Conservation (phyloP, 371 early-diverging fungal genomes). For the Syncephalastrum racemosum region DNA sequence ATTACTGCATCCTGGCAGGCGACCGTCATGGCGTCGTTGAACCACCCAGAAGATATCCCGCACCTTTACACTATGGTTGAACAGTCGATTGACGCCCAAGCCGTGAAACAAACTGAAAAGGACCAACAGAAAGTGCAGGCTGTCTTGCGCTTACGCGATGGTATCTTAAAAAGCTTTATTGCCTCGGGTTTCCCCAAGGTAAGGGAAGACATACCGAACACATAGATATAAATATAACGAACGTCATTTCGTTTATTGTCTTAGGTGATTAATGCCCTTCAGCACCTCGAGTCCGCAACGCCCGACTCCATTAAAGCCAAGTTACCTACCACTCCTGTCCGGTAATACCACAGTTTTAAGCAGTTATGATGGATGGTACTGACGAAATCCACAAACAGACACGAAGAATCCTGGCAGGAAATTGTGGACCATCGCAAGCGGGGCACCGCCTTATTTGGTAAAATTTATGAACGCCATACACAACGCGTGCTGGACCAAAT, state of each 20-base stretch:
- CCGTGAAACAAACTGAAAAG: slow-evolving; percentile 8
- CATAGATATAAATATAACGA: neutral
- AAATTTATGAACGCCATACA: slow-evolving; percentile 35
- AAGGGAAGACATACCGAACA: neutral
- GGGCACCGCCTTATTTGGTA: slow-evolving; percentile 32
- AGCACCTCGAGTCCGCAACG: slow-evolving; percentile 24
- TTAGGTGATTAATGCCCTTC: slow-evolving; percentile 40
- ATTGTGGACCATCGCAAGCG: slow-evolving; percentile 65
- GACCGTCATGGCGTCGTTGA: slow-evolving; percentile 29
- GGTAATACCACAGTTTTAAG: too few relatives aligned
- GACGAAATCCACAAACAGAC: slow-evolving; percentile 1
- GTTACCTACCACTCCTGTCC: slow-evolving; percentile 11
- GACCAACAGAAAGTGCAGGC: slow-evolving; percentile 17
- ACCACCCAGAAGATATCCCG: slow-evolving; percentile 36
- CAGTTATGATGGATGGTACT: neutral
- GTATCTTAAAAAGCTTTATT: slow-evolving; percentile 34
- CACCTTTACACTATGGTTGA: slow-evolving; percentile 23
- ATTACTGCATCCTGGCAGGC: slow-evolving; percentile 18
- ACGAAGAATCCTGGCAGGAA: slow-evolving; percentile 76
- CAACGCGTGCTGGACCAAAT: slow-evolving; percentile 30
- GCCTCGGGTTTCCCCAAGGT: slow-evolving; percentile 45
- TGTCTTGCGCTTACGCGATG: slow-evolving; percentile 35
- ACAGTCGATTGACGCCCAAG: slow-evolving; percentile 12
- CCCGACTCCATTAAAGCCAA: slow-evolving; percentile 21
- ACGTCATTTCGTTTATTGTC: neutral